These are phyloP conservation scores for Rehmannia glutinosa DNA, from an alignment of 257 asterid species.

Conservation along the genomic window DNA sequence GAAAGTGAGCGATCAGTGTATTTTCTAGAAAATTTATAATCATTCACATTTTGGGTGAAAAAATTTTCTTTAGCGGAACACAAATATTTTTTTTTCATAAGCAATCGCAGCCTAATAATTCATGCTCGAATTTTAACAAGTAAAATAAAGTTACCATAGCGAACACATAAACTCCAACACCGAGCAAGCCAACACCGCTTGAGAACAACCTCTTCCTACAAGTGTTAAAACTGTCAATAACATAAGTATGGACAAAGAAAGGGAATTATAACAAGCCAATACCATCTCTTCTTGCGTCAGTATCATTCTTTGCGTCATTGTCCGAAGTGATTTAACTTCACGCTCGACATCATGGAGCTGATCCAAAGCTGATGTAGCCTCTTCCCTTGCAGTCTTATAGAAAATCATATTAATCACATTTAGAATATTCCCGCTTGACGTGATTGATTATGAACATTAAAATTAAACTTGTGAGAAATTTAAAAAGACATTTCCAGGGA, in stretches of 20 bases:
- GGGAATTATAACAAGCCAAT: slow-evolving; percentile 13
- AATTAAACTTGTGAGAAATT: no score
- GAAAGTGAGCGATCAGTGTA: no score
- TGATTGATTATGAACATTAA: no score
- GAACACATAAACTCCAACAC: slow-evolving; percentile 72
- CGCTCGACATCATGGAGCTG: slow-evolving; percentile 46
- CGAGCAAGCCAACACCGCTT: slow-evolving; percentile 97
- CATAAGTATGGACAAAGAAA: slow-evolving; percentile 29
- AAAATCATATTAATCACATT: slow-evolving; percentile 7
- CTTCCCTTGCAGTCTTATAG: slow-evolving; percentile 66
- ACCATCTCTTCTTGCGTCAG: slow-evolving; percentile 84
- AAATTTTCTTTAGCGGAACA: no score
- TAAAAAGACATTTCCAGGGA: no score
- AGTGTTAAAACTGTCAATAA: slow-evolving; percentile 41
- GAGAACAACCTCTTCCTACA: slow-evolving; percentile 90
- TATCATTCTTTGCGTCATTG: slow-evolving; percentile 63
- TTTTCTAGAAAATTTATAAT: no score
- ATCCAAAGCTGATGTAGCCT: slow-evolving; percentile 60
- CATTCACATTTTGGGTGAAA: no score
- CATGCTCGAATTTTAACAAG: not conserved
- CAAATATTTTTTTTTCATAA: no score
- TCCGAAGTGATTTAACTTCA: slow-evolving; percentile 58
- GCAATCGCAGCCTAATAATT: no score
- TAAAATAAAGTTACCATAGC: slow-evolving; percentile 42
- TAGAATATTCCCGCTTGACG: not conserved